Percentiles rank a stretch among this genome's conserved stretches.
Evolutionary conservation across 306 rosid genomes (phyloP).

Genomic region (Quillaja saponaria): DNA sequence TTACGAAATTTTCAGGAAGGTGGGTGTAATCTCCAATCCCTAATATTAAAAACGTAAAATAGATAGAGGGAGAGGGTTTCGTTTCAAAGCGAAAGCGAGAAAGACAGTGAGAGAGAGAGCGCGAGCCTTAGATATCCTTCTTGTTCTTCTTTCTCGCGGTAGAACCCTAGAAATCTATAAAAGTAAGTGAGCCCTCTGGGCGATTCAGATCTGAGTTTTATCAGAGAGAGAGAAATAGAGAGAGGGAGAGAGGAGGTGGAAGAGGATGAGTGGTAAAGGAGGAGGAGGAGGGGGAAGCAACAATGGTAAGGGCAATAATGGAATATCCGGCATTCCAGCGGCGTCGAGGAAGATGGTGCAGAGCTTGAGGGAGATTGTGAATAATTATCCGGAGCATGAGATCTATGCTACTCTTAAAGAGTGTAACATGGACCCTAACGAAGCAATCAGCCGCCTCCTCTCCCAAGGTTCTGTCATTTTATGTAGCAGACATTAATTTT

Average conservation of each 20-base stretch:
- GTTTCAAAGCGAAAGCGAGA: slow-evolving; percentile 26
- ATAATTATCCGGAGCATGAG: slow-evolving; percentile 85
- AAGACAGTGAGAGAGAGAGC: slow-evolving; percentile 12
- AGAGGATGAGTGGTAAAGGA: slow-evolving; percentile 64
- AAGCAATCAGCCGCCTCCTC: slow-evolving; percentile 97
- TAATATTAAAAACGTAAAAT: too few relatives aligned
- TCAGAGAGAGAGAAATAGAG: background rate
- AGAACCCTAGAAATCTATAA: slow-evolving; percentile 47
- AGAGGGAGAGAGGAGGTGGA: slow-evolving; percentile 28
- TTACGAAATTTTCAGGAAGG: too few relatives aligned
- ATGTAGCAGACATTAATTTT: background rate
- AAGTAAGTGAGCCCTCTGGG: slow-evolving; percentile 16
- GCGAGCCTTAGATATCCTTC: slow-evolving; percentile 3
- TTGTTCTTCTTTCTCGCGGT: slow-evolving; percentile 43
- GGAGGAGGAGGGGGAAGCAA: slow-evolving; percentile 40
- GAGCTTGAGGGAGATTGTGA: slow-evolving; percentile 88
- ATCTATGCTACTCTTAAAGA: slow-evolving; percentile 91
- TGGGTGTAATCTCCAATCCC: too few relatives aligned
- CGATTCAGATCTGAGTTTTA: slow-evolving; percentile 47
- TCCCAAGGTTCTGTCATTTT: slow-evolving; percentile 64
- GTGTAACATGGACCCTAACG: slow-evolving; percentile 99
- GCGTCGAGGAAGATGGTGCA: slow-evolving; percentile 87
- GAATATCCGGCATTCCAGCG: slow-evolving; percentile 72
- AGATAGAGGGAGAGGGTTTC: slow-evolving; percentile 2
- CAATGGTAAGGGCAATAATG: slow-evolving; percentile 54